Conservation (phyloP, 176 grass and related monocot species). For the Puya raimondii region DNA sequence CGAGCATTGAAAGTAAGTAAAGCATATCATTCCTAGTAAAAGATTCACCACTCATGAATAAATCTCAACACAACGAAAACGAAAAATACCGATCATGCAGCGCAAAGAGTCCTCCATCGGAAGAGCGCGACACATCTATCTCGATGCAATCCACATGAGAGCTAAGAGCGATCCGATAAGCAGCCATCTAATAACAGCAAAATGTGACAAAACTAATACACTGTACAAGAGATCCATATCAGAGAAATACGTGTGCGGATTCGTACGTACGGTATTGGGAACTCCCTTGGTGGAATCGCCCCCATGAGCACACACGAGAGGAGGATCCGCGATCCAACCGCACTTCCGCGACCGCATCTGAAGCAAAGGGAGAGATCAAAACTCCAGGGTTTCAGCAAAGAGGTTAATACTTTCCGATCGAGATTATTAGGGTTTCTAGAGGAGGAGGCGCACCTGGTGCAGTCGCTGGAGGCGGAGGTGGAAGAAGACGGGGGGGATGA, state of each 20-base stretch:
- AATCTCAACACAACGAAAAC: background rate
- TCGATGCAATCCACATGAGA: constrained; percentile 77
- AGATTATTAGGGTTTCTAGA: background rate
- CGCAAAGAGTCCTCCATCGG: constrained; percentile 55
- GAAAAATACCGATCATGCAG: constrained; percentile 77
- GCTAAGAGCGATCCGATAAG: constrained; percentile 55
- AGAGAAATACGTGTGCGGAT: no score
- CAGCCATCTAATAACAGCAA: constrained; percentile 48
- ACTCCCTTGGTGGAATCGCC: constrained; percentile 64
- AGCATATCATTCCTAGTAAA: no score
- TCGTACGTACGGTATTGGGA: constrained; percentile 49
- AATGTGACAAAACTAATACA: background rate
- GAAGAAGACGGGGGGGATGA: constrained; percentile 60
- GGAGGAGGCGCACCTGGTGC: constrained; percentile 34
- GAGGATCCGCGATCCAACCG: constrained; percentile 61
- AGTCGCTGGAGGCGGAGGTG: constrained; percentile 77
- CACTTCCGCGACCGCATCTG: constrained; percentile 70
- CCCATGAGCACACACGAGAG: constrained; percentile 75
- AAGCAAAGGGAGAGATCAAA: background rate
- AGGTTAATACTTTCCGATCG: background rate
- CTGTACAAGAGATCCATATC: no score
- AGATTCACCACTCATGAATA: background rate
- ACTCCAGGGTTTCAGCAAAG: background rate
- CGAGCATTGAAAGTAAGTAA: no score
- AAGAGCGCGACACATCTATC: constrained; percentile 72